Percentiles rank a stretch among this genome's conserved stretches.
Evolutionary conservation across 805 yeast genomes (phyloP).

Genomic region (Pichia deserticola): DNA sequence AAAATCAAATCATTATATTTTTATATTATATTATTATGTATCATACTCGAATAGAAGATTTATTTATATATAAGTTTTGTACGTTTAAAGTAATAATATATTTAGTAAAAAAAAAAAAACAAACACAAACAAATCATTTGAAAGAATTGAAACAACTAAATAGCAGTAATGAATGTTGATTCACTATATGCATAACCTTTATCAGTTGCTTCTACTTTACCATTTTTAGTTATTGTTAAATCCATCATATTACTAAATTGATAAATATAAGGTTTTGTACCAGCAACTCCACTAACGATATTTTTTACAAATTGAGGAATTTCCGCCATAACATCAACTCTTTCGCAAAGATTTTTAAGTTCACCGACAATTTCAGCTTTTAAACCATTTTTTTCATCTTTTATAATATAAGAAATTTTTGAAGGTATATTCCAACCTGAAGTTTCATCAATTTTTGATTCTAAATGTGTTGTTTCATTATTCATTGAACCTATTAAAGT

Average conservation of each 20-base stretch:
- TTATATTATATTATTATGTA: too few species aligned
- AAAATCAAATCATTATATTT: too few species aligned
- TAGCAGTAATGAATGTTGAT: slow-evolving; percentile 63
- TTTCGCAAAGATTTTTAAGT: slow-evolving; percentile 60
- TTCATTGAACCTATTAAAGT: slow-evolving; percentile 53
- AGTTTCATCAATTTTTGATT: slow-evolving; percentile 55
- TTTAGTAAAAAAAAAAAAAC: too few species aligned
- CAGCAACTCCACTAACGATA: slow-evolving; percentile 90
- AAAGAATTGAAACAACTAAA: background rate
- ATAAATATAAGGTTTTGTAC: slow-evolving; percentile 93
- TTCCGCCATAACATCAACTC: slow-evolving; percentile 97
- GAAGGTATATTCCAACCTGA: slow-evolving; percentile 92
- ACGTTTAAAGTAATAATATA: too few species aligned
- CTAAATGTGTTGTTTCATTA: slow-evolving; percentile 55
- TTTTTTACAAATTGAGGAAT: slow-evolving; percentile 90
- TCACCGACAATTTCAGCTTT: slow-evolving; percentile 52
- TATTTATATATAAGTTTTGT: too few species aligned
- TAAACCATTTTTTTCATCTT: slow-evolving; percentile 31
- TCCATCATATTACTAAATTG: slow-evolving; percentile 69
- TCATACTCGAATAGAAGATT: too few species aligned
- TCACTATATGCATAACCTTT: slow-evolving; percentile 67
- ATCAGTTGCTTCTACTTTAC: slow-evolving; percentile 38
- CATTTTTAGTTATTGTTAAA: slow-evolving; percentile 31
- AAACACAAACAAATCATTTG: too few species aligned
- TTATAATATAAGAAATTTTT: slow-evolving; percentile 50